phyloP scores from a whole-genome alignment of 805 yeast genomes.

The Zygosaccharomyces pseudorouxii region DNA sequence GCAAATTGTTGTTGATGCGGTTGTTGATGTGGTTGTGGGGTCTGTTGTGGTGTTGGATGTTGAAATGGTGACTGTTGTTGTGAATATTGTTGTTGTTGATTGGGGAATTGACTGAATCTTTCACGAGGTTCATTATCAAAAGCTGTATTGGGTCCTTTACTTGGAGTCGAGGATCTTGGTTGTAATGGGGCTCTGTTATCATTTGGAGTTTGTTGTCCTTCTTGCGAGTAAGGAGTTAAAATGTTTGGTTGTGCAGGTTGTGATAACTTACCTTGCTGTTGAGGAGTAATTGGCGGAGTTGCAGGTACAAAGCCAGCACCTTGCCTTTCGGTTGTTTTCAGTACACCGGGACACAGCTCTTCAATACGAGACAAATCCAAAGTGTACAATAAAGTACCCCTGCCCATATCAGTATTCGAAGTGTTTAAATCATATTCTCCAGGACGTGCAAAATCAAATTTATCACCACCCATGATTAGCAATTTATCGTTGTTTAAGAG shows the following conservation, averaged over 20 bases:
- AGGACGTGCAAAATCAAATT: slow-evolving; percentile 56
- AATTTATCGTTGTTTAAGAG: slow-evolving; percentile 61
- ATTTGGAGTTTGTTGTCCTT: slow-evolving; percentile 14
- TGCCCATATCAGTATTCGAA: slow-evolving; percentile 48
- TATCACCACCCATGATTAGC: slow-evolving; percentile 89
- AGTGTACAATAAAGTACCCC: slow-evolving; percentile 58
- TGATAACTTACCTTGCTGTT: slow-evolving; percentile 4
- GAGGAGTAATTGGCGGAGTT: slow-evolving; percentile 16
- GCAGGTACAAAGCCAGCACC: slow-evolving; percentile 17
- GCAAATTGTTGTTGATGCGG: background rate
- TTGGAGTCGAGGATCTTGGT: slow-evolving; percentile 15
- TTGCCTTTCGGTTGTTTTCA: slow-evolving; percentile 35
- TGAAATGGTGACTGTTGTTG: background rate
- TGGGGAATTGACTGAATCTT: background rate
- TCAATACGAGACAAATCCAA: slow-evolving; percentile 47
- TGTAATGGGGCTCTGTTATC: slow-evolving; percentile 10
- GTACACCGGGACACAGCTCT: slow-evolving; percentile 38
- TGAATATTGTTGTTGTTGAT: background rate
- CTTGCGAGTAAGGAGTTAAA: slow-evolving; percentile 26
- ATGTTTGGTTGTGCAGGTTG: slow-evolving; percentile 21
- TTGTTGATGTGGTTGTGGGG: background rate
- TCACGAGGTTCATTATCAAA: background rate
- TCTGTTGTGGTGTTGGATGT: background rate
- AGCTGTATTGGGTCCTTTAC: background rate
- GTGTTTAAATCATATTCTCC: slow-evolving; percentile 49